Conservation (phyloP, 768 basidiomycete species). For the Suillus discolor region DNA sequence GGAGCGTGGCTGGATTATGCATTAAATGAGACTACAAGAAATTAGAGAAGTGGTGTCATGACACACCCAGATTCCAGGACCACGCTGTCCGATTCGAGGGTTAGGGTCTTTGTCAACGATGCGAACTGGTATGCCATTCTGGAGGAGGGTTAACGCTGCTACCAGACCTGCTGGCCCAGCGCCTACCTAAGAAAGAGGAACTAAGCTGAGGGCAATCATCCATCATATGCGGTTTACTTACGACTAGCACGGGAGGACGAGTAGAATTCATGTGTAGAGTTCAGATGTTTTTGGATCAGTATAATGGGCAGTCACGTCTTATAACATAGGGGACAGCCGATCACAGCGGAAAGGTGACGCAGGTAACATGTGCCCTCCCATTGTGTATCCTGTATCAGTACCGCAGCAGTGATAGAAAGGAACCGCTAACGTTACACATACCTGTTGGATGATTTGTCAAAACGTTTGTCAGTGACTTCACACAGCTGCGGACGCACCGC, state of each 20-base stretch:
- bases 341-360: too few species aligned
- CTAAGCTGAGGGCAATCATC: background rate
- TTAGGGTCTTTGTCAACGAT: constrained; percentile 18
- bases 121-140: constrained; percentile 27
- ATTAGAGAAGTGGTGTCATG: background rate
- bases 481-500: too few species aligned
- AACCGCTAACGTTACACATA: too few species aligned
- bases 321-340: background rate
- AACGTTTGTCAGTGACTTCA: too few species aligned
- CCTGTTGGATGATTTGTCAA: too few species aligned
- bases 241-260: constrained; percentile 11
- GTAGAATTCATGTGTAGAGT: background rate
- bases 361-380: too few species aligned
- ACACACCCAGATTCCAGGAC: constrained; percentile 39
- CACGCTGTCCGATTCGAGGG: constrained; percentile 40
- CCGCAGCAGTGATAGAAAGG: too few species aligned
- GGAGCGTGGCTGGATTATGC: constrained; percentile 39
- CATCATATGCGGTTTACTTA: background rate
- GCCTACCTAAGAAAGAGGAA: constrained; percentile 37
- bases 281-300: background rate
- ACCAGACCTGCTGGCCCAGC: constrained; percentile 50
- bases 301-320: background rate
- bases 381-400: too few species aligned
- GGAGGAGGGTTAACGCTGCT: constrained; percentile 40
- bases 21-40: background rate